phyloP scores from a whole-genome alignment of 768 basidiomycete species.

The Hygrocybe coccinea region DNA sequence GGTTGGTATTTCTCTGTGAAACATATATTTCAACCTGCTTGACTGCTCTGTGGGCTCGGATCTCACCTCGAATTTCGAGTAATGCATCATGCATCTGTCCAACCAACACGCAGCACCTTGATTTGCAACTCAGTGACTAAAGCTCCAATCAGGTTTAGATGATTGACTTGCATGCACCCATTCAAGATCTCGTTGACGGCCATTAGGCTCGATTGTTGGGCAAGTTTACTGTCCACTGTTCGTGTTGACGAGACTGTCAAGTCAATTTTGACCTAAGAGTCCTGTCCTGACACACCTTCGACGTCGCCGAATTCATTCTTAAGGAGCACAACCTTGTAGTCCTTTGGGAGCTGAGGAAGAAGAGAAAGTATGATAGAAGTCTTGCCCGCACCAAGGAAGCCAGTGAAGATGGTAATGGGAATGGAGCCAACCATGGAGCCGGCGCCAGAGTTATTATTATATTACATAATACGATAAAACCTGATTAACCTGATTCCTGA shows the following conservation, averaged over 20 bases:
- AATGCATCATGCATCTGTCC: conserved; percentile 92
- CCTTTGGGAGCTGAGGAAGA: conserved; percentile 72
- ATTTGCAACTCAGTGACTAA: neutral
- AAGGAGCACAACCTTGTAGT: conserved; percentile 84
- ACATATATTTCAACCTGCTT: neutral
- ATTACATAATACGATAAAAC: no score
- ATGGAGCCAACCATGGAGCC: no score
- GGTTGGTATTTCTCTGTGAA: conserved; percentile 70
- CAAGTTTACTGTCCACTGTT: conserved; percentile 85
- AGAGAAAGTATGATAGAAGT: conserved; percentile 79
- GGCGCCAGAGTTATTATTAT: no score
- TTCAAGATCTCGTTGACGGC: conserved; percentile 93
- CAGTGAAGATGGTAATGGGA: conserved; percentile 94
- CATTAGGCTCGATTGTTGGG: conserved; percentile 73
- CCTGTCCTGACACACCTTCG: conserved; percentile 49
- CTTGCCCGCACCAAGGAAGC: conserved; percentile 82
- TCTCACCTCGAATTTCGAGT: conserved; percentile 74
- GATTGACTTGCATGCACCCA: conserved; percentile 77
- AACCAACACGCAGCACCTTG: conserved; percentile 88
- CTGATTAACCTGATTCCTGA: no score
- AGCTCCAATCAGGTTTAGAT: neutral
- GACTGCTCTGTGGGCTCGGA: neutral
- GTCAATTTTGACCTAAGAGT: neutral
- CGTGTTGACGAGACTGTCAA: neutral
- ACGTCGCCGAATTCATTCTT: conserved; percentile 98